Base-by-base conservation (phyloP, 495 filamentous ascomycete species). In the Podospora anserina region DNA sequence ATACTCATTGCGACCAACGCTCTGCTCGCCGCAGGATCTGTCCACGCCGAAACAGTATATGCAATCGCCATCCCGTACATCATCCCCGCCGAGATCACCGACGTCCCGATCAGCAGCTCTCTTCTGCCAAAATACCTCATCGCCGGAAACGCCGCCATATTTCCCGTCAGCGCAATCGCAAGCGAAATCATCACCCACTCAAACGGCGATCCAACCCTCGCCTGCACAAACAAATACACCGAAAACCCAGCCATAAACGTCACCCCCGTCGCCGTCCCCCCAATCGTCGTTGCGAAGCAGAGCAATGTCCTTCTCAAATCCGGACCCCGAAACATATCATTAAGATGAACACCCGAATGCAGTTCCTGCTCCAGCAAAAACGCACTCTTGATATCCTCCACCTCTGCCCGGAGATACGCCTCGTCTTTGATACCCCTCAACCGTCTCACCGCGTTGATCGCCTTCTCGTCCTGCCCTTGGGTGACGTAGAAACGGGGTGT, bases 401-500 rank as follows among this genome's bases (percentile, higher is more conserved):
- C 74, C 66, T 76, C 74, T 0, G 66, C 71, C 1, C 74, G 67
- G 2, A 78, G 71, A 18, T 76, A 28, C 4, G 73, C 72, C 34
- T 71, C 72, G 58, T 77, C 72, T 18, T 27, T 68, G 55, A 77
- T 72, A 16, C 77, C 74, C 0, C 77, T 69, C 44, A 75, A 69
- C 57, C 65, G 32, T 5, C 70, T 65, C 2, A 82, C 72, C 0
- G 81, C 75, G 0, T 71, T 11, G 56, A 75, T 62, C 7, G 81
- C 81, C 5, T 66, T 70, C 11, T 79, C 78, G 0, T 68, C 74
- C 63, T 73, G 65, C 2, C 79, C 79, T 26, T 71, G 73, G 27
- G 76, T 77, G 13, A 82, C 65, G 27, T 81, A 74, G 62, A 78
- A 88, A 18, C 86, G 81, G 20, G 86, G 86, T 1, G 82, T 83